Percentiles rank a stretch among this genome's conserved stretches.
Conservation (phyloP, 2,329 filamentous ascomycete species). For the Elsinoe perseae region DNA sequence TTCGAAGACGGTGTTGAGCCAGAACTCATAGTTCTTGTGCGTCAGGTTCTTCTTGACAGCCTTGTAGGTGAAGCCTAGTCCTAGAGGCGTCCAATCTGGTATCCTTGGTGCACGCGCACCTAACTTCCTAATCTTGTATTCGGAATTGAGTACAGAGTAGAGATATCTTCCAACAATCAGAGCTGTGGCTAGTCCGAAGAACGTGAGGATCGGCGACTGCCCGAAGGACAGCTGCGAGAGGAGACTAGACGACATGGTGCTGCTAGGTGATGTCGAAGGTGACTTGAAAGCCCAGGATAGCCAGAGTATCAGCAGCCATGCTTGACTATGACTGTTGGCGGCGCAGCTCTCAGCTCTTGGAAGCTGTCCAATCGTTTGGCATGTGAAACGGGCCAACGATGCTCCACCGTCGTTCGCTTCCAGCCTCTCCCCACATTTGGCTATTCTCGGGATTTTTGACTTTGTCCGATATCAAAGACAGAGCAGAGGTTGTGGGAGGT, state of each 20-base stretch:
- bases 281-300: background rate
- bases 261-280: background rate
- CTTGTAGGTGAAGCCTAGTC: slow-evolving; percentile 56
- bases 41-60: slow-evolving; percentile 41
- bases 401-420: background rate
- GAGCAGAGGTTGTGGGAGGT: too few relatives aligned
- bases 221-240: background rate
- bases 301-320: background rate
- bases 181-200: background rate
- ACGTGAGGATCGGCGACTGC: slow-evolving; percentile 4
- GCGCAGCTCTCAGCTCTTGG: background rate
- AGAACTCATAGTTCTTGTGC: slow-evolving; percentile 55
- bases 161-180: slow-evolving; percentile 13
- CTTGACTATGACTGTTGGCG: background rate
- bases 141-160: slow-evolving; percentile 24
- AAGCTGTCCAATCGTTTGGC: background rate
- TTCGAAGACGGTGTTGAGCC: slow-evolving; percentile 46
- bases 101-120: slow-evolving; percentile 39
- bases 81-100: slow-evolving; percentile 38
- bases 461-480: background rate
- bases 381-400: background rate
- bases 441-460: background rate
- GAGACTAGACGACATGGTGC: slow-evolving; percentile 7
- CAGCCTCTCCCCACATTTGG: background rate
- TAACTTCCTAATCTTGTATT: slow-evolving; percentile 34